Conservation (phyloP, 306 rosid species). For the Cucumis sativus region DNA sequence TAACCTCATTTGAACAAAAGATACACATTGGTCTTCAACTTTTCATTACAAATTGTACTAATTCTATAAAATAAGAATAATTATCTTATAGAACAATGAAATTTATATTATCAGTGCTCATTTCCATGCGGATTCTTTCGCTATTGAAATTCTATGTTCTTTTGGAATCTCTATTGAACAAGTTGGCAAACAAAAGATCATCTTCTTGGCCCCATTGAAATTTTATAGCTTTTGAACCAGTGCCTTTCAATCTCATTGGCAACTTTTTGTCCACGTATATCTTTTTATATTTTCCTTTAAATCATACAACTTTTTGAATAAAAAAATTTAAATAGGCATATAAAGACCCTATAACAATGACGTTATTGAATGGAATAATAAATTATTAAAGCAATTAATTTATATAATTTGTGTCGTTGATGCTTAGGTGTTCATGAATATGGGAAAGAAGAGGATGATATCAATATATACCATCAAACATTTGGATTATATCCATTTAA, state of each 20-base stretch:
- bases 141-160: background rate
- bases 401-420: too few species aligned
- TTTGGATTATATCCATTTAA: too few species aligned
- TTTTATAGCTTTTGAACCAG: background rate
- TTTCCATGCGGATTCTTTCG: background rate
- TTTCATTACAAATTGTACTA: background rate
- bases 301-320: too few species aligned
- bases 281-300: too few species aligned
- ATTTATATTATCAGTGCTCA: background rate
- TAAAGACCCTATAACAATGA: too few species aligned
- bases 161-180: background rate
- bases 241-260: background rate
- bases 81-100: background rate
- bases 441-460: too few species aligned
- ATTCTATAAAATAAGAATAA: background rate
- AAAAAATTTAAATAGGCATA: too few species aligned
- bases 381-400: too few species aligned
- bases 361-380: too few species aligned
- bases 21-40: background rate
- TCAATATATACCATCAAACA: too few species aligned
- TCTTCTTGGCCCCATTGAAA: background rate
- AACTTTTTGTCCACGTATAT: too few species aligned
- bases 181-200: background rate
- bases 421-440: too few species aligned
- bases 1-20: background rate